phyloP scores from a whole-genome alignment of 2,329 filamentous ascomycete species.

The Aspergillus tubingensis region DNA sequence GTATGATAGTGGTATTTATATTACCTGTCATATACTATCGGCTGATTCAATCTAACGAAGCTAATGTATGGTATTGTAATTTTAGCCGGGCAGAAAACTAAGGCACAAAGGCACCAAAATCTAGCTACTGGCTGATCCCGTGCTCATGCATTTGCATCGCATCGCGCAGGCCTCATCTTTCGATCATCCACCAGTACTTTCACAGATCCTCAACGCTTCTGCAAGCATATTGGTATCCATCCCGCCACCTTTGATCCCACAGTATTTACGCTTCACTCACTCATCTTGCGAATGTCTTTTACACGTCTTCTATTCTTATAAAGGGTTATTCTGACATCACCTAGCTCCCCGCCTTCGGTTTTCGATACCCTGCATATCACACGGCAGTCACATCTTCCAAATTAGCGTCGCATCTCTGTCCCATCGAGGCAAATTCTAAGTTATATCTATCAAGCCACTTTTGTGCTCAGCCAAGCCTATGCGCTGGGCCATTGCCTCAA shows the following conservation, averaged over 20 bases:
- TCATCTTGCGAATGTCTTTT: not conserved
- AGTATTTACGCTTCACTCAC: not conserved
- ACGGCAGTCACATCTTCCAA: not conserved
- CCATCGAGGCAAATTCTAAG: not conserved
- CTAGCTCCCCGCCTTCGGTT: conserved; percentile 3
- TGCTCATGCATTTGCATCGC: conserved; percentile 25
- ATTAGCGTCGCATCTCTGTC: not conserved
- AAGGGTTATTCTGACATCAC: not conserved
- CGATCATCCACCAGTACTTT: not conserved
- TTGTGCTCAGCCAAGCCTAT: not conserved
- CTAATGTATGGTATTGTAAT: not conserved
- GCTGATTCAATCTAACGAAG: not conserved
- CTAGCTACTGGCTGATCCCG: conserved; percentile 20
- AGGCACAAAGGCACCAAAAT: conserved; percentile 23
- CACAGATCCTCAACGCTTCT: not conserved
- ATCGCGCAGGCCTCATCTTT: conserved; percentile 15
- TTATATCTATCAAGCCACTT: not conserved
- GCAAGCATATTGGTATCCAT: not conserved
- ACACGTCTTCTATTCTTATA: not conserved
- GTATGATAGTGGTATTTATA: not conserved
- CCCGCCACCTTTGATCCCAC: not conserved
- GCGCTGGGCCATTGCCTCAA: not conserved
- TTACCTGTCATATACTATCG: too few relatives aligned
- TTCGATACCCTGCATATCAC: not conserved
- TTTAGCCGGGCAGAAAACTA: not conserved